A percentile compares a stretch with the other conserved stretches of the same genome.
Conservation (phyloP, 2,329 filamentous ascomycete species). For the Penicillium sp. region DNA sequence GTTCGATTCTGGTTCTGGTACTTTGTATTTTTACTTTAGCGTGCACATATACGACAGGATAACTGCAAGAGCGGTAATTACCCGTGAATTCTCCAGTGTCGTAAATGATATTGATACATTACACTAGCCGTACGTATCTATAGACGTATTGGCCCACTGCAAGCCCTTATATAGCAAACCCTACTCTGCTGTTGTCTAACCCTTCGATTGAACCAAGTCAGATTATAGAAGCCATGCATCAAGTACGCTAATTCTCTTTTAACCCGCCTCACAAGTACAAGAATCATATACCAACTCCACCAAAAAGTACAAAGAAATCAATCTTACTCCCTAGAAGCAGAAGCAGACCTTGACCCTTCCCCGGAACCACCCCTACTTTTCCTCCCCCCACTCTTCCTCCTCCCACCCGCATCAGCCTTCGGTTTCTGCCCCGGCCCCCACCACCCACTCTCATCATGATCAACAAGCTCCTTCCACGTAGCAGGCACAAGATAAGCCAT, state of each 20-base stretch:
- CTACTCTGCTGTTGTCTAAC: too few relatives aligned
- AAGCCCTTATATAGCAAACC: too few relatives aligned
- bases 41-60: constrained; percentile 12
- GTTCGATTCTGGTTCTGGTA: constrained; percentile 5
- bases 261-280: too few relatives aligned
- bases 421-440: constrained; percentile 14
- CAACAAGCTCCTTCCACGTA: constrained; percentile 15
- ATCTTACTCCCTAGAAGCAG: constrained; percentile 1
- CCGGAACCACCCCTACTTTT: not conserved
- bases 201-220: too few relatives aligned
- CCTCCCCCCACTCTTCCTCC: not conserved
- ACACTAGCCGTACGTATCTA: not conserved
- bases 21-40: constrained; percentile 16
- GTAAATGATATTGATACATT: not conserved
- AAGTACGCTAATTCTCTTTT: too few relatives aligned
- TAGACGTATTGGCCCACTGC: too few relatives aligned
- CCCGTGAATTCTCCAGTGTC: not conserved
- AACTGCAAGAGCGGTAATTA: not conserved
- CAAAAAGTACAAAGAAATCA: not conserved
- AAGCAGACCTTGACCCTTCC: constrained; percentile 1
- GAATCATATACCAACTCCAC: too few relatives aligned
- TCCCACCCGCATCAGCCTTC: not conserved
- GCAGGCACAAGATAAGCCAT: constrained; percentile 14
- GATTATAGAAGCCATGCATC: too few relatives aligned
- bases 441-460: constrained; percentile 14